phyloP scores from a whole-genome alignment of 768 basidiomycete genomes.

The Hygrophorus pudorinus region DNA sequence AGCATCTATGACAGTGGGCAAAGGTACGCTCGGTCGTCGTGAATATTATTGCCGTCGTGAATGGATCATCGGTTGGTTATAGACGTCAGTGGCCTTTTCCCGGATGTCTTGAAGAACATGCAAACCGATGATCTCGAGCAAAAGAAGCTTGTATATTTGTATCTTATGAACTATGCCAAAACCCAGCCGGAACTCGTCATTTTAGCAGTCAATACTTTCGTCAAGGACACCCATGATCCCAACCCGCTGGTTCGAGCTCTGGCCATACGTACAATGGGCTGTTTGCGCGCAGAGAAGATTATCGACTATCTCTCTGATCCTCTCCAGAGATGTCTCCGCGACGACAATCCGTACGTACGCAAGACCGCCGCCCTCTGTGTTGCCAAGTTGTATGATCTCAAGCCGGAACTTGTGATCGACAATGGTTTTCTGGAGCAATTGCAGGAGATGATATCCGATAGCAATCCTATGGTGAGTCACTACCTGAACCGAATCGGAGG shows the following conservation, averaged over 20 bases:
- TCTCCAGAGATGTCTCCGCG: slow-evolving; percentile 80
- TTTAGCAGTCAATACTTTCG: slow-evolving; percentile 97
- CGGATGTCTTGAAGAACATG: slow-evolving; percentile 99
- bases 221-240: slow-evolving; percentile 92
- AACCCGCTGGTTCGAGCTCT: slow-evolving; percentile 96
- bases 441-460: slow-evolving; percentile 89
- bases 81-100: slow-evolving; percentile 93
- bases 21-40: slow-evolving; percentile 42
- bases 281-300: slow-evolving; percentile 95
- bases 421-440: slow-evolving; percentile 87
- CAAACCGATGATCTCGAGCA: slow-evolving; percentile 99
- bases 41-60: background rate
- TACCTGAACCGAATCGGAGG: background rate
- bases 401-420: slow-evolving; percentile 89
- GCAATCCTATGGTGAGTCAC: slow-evolving; percentile 82
- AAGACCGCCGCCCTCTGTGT: slow-evolving; percentile 97
- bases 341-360: slow-evolving; percentile 97
- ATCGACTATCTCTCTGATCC: slow-evolving; percentile 98
- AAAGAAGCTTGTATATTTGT: slow-evolving; percentile 99
- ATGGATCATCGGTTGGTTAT: slow-evolving; percentile 1
- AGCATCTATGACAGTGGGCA: slow-evolving; percentile 98
- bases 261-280: slow-evolving; percentile 97
- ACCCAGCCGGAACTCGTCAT: slow-evolving; percentile 99
- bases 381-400: slow-evolving; percentile 95
- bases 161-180: slow-evolving; percentile 99